phyloP scores from a whole-genome alignment of 305 asterid species.

The Nicotiana rustica region DNA sequence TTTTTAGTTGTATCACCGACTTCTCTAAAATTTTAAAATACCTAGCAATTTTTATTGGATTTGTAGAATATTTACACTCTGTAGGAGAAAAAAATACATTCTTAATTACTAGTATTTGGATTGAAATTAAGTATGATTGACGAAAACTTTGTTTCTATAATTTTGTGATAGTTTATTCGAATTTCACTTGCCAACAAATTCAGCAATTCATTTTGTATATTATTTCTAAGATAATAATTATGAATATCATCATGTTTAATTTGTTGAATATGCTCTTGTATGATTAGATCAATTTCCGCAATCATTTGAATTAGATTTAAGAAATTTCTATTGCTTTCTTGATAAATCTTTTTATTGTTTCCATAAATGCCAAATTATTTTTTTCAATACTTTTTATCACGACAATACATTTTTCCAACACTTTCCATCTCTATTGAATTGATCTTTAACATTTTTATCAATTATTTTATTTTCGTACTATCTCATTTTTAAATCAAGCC shows the following conservation, averaged over 20 bases:
- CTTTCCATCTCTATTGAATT: neutral
- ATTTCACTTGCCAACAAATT: neutral
- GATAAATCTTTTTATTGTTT: neutral
- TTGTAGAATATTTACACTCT: neutral
- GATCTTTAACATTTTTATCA: neutral
- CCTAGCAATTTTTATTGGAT: neutral
- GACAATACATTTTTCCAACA: too few species aligned
- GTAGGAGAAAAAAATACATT: neutral
- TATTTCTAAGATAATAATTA: neutral
- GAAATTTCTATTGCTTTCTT: slow-evolving; percentile 1
- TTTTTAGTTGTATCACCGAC: neutral
- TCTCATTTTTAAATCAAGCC: slow-evolving; percentile 20
- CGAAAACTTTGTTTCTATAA: neutral
- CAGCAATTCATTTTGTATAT: neutral
- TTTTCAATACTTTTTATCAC: neutral
- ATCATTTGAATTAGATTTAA: neutral
- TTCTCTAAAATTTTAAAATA: neutral
- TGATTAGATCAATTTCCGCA: slow-evolving; percentile 8
- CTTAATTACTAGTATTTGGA: neutral
- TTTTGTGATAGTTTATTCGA: neutral
- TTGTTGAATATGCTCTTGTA: neutral
- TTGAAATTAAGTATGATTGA: neutral
- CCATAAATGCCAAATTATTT: neutral
- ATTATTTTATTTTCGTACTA: neutral
- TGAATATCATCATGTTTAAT: neutral